Percentiles rank a stretch among this genome's conserved stretches.
Conservation (phyloP, 208 protist genomes). For the Naegleria fowleri region DNA sequence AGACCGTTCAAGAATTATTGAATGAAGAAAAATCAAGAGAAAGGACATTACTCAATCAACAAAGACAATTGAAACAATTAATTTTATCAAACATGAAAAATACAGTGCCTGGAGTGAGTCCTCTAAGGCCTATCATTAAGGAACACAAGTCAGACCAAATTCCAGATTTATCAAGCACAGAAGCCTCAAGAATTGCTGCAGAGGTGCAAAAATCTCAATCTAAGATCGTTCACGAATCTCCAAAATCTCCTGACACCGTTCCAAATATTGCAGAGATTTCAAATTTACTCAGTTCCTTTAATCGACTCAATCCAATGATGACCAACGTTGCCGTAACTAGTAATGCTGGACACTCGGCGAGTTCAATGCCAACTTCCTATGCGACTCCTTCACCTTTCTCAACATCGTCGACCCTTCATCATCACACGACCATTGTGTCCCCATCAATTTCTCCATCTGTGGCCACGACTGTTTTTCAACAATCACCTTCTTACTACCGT, state of each 20-base stretch:
- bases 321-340: not conserved
- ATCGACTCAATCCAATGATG: not conserved
- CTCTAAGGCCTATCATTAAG: not conserved
- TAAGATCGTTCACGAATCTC: not conserved
- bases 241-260: not conserved
- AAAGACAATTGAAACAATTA: not conserved
- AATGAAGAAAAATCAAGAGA: slow-evolving; percentile 10
- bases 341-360: not conserved
- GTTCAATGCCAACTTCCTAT: not conserved
- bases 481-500: not conserved
- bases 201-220: not conserved
- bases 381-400: not conserved
- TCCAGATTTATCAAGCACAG: not conserved
- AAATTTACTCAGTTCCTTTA: not conserved
- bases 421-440: not conserved
- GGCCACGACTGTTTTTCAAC: not conserved
- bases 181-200: not conserved
- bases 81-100: not conserved
- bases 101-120: not conserved
- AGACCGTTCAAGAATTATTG: not conserved
- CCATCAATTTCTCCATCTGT: not conserved
- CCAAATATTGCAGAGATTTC: not conserved
- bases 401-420: not conserved
- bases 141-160: not conserved
- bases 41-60: not conserved